Conservation (phyloP, 148 eudicot species). For the Cornus florida region DNA sequence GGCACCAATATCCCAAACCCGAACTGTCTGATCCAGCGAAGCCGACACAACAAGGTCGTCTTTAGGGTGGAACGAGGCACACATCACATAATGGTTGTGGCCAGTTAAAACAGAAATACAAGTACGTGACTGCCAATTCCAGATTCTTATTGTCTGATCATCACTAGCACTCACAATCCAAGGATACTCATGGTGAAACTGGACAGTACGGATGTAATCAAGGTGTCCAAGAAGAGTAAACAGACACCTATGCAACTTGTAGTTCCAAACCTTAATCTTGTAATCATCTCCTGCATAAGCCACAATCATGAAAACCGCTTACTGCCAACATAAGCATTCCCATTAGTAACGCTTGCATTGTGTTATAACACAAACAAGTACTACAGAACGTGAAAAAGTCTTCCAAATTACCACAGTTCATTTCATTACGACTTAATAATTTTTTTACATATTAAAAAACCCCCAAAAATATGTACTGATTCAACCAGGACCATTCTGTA, state of each 20-base stretch:
- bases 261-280: slow-evolving; percentile 97
- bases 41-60: slow-evolving; percentile 95
- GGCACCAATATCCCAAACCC: slow-evolving; percentile 93
- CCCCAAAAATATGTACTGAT: too few species aligned
- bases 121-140: slow-evolving; percentile 97
- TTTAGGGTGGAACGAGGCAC: slow-evolving; percentile 91
- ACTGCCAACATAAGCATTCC: neutral
- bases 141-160: slow-evolving; percentile 92
- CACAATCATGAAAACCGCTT: slow-evolving; percentile 6
- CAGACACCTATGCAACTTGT: slow-evolving; percentile 83
- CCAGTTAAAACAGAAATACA: slow-evolving; percentile 94
- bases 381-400: too few species aligned
- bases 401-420: neutral
- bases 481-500: neutral
- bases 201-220: slow-evolving; percentile 94
- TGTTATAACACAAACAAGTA: neutral
- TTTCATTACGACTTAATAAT: neutral
- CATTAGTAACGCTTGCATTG: neutral
- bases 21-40: slow-evolving; percentile 89
- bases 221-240: slow-evolving; percentile 95
- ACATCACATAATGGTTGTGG: slow-evolving; percentile 96
- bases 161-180: slow-evolving; percentile 99
- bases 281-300: slow-evolving; percentile 83
- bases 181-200: slow-evolving; percentile 87
- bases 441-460: neutral